phyloP scores from a whole-genome alignment of 768 basidiomycete genomes.

The Auriculariales sp. region DNA sequence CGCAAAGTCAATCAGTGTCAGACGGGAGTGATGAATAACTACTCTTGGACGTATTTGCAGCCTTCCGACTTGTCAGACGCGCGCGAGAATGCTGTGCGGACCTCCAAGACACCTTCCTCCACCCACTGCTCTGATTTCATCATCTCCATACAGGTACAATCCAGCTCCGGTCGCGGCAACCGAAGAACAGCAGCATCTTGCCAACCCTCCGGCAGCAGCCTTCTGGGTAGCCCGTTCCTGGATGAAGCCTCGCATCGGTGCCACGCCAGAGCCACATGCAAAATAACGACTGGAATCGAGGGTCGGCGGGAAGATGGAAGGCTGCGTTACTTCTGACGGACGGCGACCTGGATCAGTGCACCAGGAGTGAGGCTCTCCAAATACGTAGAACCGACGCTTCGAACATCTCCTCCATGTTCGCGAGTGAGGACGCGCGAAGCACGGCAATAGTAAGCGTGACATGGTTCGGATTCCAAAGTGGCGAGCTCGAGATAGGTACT shows the following conservation, averaged over 20 bases:
- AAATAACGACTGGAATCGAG: slow-evolving; percentile 27
- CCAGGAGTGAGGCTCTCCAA: slow-evolving; percentile 25
- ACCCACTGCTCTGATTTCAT: slow-evolving; percentile 29
- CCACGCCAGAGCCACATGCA: slow-evolving; percentile 31
- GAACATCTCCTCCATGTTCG: slow-evolving; percentile 20
- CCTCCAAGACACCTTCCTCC: slow-evolving; percentile 26
- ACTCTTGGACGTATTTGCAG: slow-evolving; percentile 28
- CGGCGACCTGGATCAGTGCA: slow-evolving; percentile 27
- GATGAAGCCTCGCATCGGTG: slow-evolving; percentile 37
- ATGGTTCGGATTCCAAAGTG: slow-evolving; percentile 26
- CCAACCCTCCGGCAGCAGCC: slow-evolving; percentile 27
- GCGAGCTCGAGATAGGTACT: slow-evolving; percentile 37
- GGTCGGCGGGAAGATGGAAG: slow-evolving; percentile 32
- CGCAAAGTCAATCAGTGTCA: neutral
- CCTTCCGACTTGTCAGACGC: slow-evolving; percentile 16
- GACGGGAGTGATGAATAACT: slow-evolving; percentile 6
- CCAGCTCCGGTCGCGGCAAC: slow-evolving; percentile 28
- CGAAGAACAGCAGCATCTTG: slow-evolving; percentile 29
- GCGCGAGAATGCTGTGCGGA: slow-evolving; percentile 30
- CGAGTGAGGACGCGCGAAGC: slow-evolving; percentile 22
- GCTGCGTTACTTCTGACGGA: slow-evolving; percentile 22
- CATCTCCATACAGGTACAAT: slow-evolving; percentile 28
- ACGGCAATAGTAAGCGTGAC: slow-evolving; percentile 32
- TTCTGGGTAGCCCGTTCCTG: slow-evolving; percentile 36
- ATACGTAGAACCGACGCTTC: slow-evolving; percentile 32